Evolutionary conservation across 2,329 filamentous ascomycete genomes (phyloP).

Genomic region (Graphilbum ipis-grandicollis): DNA sequence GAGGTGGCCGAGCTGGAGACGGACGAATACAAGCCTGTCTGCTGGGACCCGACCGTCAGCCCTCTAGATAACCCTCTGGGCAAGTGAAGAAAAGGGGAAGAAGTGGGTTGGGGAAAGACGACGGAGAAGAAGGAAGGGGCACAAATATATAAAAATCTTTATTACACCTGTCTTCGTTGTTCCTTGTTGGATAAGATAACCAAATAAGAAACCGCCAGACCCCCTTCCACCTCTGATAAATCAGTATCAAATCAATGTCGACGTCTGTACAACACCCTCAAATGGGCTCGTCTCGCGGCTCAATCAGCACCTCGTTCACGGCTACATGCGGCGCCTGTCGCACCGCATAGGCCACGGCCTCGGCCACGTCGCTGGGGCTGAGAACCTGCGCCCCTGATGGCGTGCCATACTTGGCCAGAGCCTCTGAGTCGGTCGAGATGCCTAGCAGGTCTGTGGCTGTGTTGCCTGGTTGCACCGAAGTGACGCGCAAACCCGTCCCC

Average conservation of each 20-base stretch:
- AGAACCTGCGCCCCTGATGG: conserved; percentile 59
- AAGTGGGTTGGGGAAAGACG: no score
- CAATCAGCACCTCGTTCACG: conserved; percentile 66
- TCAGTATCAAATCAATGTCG: no score
- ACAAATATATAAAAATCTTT: no score
- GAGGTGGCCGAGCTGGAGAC: conserved; percentile 33
- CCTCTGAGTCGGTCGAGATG: conserved; percentile 62
- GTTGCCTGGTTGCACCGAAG: conserved; percentile 62
- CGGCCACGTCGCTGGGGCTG: conserved; percentile 55
- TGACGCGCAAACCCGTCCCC: conserved; percentile 55
- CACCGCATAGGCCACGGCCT: conserved; percentile 56
- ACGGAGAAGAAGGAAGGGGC: no score
- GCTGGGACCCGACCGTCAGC: conserved; percentile 14
- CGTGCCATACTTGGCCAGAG: conserved; percentile 62
- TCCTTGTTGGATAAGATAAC: no score
- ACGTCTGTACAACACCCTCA: no score
- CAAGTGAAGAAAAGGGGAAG: no score
- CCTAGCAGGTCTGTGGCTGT: conserved; percentile 53
- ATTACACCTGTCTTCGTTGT: no score
- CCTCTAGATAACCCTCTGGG: conserved; percentile 8
- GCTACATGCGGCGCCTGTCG: conserved; percentile 59
- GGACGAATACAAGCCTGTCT: conserved; percentile 13
- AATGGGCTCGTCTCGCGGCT: conserved; percentile 60
- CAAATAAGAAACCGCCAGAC: no score
- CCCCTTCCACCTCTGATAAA: no score